phyloP scores from a whole-genome alignment of 2,329 filamentous ascomycete species.

The Clarireedia sp. region DNA sequence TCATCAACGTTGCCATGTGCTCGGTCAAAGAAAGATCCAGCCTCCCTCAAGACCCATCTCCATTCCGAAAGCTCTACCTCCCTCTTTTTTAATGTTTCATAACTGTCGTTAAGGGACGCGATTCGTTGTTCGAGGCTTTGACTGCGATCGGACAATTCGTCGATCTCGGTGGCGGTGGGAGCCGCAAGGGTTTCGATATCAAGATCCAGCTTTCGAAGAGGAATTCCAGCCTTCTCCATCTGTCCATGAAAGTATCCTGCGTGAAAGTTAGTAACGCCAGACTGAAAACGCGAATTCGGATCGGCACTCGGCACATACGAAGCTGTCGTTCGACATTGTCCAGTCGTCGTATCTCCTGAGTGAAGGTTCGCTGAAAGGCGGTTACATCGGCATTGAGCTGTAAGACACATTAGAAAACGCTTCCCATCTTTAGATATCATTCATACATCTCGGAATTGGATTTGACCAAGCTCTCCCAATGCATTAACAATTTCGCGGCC shows the following conservation, averaged over 20 bases:
- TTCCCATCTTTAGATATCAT: background rate
- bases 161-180: conserved; percentile 88
- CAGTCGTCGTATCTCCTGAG: conserved; percentile 90
- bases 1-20: conserved; percentile 95
- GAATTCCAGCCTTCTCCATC: conserved; percentile 87
- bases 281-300: background rate
- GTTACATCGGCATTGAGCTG: conserved; percentile 89
- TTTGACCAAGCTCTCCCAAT: conserved; percentile 87
- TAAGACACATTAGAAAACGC: conserved; percentile 18
- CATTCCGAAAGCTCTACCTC: conserved; percentile 96
- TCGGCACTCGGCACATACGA: conserved; percentile 55
- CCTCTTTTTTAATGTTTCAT: conserved; percentile 95
- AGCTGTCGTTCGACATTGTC: conserved; percentile 98
- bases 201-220: conserved; percentile 83
- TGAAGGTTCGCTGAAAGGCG: conserved; percentile 95
- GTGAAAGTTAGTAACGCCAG: conserved; percentile 11
- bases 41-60: conserved; percentile 95
- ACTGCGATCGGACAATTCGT: conserved; percentile 86
- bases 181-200: conserved; percentile 80
- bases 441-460: conserved; percentile 91
- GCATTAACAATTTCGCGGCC: conserved; percentile 95
- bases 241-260: conserved; percentile 87
- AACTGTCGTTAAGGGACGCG: conserved; percentile 89
- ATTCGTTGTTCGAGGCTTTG: conserved; percentile 89
- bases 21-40: conserved; percentile 93